phyloP scores from a whole-genome alignment of 2,329 filamentous ascomycete species.

The Sporothrix pseudoabietina region DNA sequence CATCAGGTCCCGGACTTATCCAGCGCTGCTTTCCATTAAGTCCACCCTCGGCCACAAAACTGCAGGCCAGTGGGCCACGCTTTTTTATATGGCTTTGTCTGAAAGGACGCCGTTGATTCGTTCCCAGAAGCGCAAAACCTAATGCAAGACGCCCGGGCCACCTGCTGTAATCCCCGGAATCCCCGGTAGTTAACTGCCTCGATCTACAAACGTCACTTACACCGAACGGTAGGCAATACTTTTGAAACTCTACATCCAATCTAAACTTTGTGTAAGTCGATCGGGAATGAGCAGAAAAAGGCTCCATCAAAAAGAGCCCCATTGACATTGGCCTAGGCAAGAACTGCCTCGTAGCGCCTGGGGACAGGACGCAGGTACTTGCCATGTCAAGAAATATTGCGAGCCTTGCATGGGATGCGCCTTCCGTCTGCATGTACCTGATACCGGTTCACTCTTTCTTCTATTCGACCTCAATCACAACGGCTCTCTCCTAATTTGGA shows the following conservation, averaged over 20 bases:
- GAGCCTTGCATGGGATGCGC: not conserved
- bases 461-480: not conserved
- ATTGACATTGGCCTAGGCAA: not conserved
- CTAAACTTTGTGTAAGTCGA: not conserved
- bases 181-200: not conserved
- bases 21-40: not conserved
- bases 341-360: not conserved
- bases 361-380: constrained; percentile 2
- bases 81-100: not conserved
- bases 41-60: not conserved
- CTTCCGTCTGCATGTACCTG: not conserved
- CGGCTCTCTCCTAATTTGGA: not conserved
- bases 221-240: not conserved
- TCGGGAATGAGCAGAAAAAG: not conserved
- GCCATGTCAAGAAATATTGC: not conserved
- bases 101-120: constrained; percentile 18
- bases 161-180: not conserved
- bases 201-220: not conserved
- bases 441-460: not conserved
- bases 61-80: constrained; percentile 15
- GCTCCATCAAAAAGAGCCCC: not conserved
- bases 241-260: not conserved
- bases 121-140: not conserved
- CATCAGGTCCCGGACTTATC: not conserved
- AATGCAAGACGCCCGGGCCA: constrained; percentile 26